Evolutionary conservation across 495 filamentous ascomycete genomes (phyloP).

Genomic region (Daldinia childiae): DNA sequence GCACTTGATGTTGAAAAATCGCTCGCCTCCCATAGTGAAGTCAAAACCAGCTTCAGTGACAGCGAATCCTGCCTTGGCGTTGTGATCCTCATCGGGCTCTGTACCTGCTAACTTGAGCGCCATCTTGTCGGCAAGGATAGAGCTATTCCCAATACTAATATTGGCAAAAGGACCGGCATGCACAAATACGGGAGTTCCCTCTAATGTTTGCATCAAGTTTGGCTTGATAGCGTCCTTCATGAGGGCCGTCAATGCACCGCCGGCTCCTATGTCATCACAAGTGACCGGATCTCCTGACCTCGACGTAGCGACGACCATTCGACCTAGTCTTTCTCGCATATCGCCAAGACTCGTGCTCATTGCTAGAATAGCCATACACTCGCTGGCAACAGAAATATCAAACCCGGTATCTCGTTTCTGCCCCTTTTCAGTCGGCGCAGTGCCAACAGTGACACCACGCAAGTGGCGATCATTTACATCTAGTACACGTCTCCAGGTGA

Average conservation of each 20-base stretch:
- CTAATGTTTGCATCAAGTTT: constrained; percentile 97
- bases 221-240: constrained; percentile 99
- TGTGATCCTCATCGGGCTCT: constrained; percentile 89
- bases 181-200: constrained; percentile 96
- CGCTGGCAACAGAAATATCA: constrained; percentile 96
- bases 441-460: constrained; percentile 85
- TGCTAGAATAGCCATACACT: constrained; percentile 98
- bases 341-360: constrained; percentile 87
- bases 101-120: constrained; percentile 96
- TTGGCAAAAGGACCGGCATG: constrained; percentile 98
- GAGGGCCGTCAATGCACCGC: constrained; percentile 89
- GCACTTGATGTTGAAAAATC: constrained; percentile 99
- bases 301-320: constrained; percentile 96
- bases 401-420: constrained; percentile 86
- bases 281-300: constrained; percentile 88
- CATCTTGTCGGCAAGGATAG: constrained; percentile 92
- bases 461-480: constrained; percentile 98
- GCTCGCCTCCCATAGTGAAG: constrained; percentile 99
- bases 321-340: constrained; percentile 91
- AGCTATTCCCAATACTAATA: constrained; percentile 96
- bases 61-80: constrained; percentile 89
- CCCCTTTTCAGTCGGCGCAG: constrained; percentile 89
- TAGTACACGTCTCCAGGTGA: constrained; percentile 95
- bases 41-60: constrained; percentile 98
- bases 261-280: constrained; percentile 92